These are phyloP conservation scores for Pythium chondricola DNA, from an alignment of 352 stramenopile genomes.

Conservation along the genomic window DNA sequence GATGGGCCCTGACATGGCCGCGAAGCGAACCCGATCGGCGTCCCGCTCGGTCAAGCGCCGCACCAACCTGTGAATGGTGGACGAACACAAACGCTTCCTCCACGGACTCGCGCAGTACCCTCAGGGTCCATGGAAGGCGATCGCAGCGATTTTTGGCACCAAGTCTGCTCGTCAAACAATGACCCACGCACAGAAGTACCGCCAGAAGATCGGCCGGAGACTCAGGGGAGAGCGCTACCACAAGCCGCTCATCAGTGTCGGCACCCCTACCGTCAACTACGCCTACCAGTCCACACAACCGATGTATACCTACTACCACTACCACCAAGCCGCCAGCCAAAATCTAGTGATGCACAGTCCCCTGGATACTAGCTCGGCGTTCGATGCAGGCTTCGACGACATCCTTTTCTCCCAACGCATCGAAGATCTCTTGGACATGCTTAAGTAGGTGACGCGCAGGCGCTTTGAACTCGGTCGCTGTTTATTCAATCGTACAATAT, in stretches of 20 bases:
- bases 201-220: constrained; percentile 50
- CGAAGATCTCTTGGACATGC: too few species aligned
- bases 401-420: too few species aligned
- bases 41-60: not conserved
- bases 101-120: constrained; percentile 57
- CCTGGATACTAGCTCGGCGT: not conserved
- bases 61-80: constrained; percentile 2
- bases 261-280: not conserved
- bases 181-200: constrained; percentile 93
- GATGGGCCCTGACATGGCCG: constrained; percentile 14
- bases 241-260: not conserved
- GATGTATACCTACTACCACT: too few species aligned
- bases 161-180: constrained; percentile 85
- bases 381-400: too few species aligned
- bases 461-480: too few species aligned
- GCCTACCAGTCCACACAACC: not conserved
- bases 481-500: too few species aligned
- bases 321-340: too few species aligned
- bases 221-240: not conserved
- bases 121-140: constrained; percentile 54
- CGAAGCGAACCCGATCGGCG: constrained; percentile 6
- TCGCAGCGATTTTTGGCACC: constrained; percentile 43
- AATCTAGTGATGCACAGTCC: too few species aligned
- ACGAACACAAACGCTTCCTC: constrained; percentile 54
- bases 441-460: too few species aligned